Evolutionary conservation across 106 monocot genomes (phyloP).

Genomic region (Vanilla planifolia): DNA sequence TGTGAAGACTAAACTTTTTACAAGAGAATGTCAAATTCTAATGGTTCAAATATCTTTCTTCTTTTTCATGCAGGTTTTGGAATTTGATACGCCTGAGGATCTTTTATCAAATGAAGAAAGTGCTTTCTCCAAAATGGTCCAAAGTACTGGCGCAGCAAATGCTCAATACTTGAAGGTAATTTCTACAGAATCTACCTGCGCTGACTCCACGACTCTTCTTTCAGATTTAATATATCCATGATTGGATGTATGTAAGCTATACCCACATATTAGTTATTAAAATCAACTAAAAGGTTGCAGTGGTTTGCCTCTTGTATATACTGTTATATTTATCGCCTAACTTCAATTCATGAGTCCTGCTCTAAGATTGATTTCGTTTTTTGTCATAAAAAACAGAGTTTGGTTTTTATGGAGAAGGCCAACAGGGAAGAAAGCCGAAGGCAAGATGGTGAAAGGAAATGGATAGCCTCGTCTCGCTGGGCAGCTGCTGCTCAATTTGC

Average conservation of each 20-base stretch:
- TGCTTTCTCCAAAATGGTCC: slow-evolving; percentile 96
- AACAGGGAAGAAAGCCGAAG: slow-evolving; percentile 36
- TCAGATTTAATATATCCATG: too few species aligned
- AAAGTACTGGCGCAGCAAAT: slow-evolving; percentile 93
- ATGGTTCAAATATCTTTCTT: not conserved
- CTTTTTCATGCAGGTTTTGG: slow-evolving; percentile 51
- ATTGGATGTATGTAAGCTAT: too few species aligned
- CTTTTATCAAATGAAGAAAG: slow-evolving; percentile 79
- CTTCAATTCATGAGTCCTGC: too few species aligned
- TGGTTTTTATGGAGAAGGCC: slow-evolving; percentile 43
- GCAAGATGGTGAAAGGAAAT: slow-evolving; percentile 47
- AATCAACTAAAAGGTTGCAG: too few species aligned
- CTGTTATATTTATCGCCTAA: too few species aligned
- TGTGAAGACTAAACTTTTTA: not conserved
- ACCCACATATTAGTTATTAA: too few species aligned
- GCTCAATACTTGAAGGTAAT: slow-evolving; percentile 90
- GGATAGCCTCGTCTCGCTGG: slow-evolving; percentile 88
- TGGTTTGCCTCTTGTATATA: too few species aligned
- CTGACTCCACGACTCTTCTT: too few species aligned
- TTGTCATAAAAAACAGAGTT: slow-evolving; percentile 45
- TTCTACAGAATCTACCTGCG: not conserved
- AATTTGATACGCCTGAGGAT: slow-evolving; percentile 78
- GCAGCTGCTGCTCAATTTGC: slow-evolving; percentile 90
- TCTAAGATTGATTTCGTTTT: too few species aligned
- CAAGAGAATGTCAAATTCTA: not conserved